phyloP scores from a whole-genome alignment of 78 protist species.

The Dictyostelium intermedium region DNA sequence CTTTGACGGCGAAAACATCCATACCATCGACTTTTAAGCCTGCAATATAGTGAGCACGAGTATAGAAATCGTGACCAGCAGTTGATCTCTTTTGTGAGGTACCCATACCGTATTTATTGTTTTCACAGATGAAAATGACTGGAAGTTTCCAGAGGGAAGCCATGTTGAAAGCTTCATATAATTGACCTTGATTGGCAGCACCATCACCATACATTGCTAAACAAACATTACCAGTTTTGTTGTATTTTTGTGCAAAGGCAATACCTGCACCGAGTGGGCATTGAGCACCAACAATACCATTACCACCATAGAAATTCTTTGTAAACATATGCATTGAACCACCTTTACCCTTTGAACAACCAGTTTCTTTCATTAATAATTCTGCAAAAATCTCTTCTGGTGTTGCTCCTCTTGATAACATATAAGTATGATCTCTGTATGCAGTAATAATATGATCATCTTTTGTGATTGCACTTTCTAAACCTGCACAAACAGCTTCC shows the following conservation, averaged over 20 bases:
- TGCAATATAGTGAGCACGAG: slow-evolving; percentile 95
- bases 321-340: slow-evolving; percentile 98
- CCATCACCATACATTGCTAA: slow-evolving; percentile 96
- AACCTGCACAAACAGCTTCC: slow-evolving; percentile 95
- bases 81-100: slow-evolving; percentile 90
- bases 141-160: slow-evolving; percentile 96
- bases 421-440: slow-evolving; percentile 95
- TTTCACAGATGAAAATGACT: slow-evolving; percentile 92
- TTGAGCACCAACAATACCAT: slow-evolving; percentile 99
- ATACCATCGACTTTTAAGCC: slow-evolving; percentile 97
- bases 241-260: slow-evolving; percentile 91
- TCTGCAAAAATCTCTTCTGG: slow-evolving; percentile 86
- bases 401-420: slow-evolving; percentile 89
- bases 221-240: slow-evolving; percentile 82
- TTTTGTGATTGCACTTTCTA: slow-evolving; percentile 86
- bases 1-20: slow-evolving; percentile 93
- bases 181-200: slow-evolving; percentile 97
- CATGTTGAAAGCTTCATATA: slow-evolving; percentile 96
- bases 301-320: slow-evolving; percentile 96
- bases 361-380: slow-evolving; percentile 90
- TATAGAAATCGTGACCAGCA: slow-evolving; percentile 92
- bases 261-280: slow-evolving; percentile 95
- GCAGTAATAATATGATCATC: slow-evolving; percentile 94
- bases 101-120: slow-evolving; percentile 99
- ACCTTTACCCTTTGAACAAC: slow-evolving; percentile 95